These are phyloP conservation scores for Azolla pinnata DNA, from an alignment of 75 land plant species.

Conservation along the genomic window DNA sequence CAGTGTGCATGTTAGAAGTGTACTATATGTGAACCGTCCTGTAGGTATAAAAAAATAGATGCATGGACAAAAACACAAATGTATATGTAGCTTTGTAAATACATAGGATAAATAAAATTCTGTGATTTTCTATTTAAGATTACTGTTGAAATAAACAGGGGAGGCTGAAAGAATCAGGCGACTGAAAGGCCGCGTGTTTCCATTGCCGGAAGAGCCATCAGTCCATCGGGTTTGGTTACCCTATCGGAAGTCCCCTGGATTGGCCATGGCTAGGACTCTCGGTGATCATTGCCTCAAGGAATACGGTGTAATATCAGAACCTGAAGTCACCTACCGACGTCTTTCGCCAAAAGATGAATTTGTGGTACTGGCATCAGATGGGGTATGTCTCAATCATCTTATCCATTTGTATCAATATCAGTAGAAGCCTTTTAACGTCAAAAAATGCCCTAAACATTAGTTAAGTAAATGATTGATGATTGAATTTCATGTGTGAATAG, in stretches of 20 bases:
- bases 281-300: conserved; percentile 68
- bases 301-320: conserved; percentile 48
- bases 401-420: neutral
- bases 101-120: too few relatives aligned
- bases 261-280: conserved; percentile 67
- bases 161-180: conserved; percentile 52
- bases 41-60: too few relatives aligned
- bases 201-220: conserved; percentile 45
- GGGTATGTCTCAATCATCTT: conserved; percentile 35
- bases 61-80: too few relatives aligned
- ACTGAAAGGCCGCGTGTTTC: conserved; percentile 49
- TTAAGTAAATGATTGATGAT: too few relatives aligned
- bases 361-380: conserved; percentile 65
- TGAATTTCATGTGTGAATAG: too few relatives aligned
- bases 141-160: conserved; percentile 17
- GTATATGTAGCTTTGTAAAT: too few relatives aligned
- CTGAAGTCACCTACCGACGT: conserved; percentile 35
- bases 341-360: conserved; percentile 47
- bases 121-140: neutral
- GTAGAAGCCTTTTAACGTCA: neutral
- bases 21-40: too few relatives aligned
- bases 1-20: too few relatives aligned
- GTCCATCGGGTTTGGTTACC: conserved; percentile 60
- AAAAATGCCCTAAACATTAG: too few relatives aligned
- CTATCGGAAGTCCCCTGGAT: conserved; percentile 48